Base-by-base conservation (phyloP, 345 rosid species). In the Eutrema heterophyllum region DNA sequence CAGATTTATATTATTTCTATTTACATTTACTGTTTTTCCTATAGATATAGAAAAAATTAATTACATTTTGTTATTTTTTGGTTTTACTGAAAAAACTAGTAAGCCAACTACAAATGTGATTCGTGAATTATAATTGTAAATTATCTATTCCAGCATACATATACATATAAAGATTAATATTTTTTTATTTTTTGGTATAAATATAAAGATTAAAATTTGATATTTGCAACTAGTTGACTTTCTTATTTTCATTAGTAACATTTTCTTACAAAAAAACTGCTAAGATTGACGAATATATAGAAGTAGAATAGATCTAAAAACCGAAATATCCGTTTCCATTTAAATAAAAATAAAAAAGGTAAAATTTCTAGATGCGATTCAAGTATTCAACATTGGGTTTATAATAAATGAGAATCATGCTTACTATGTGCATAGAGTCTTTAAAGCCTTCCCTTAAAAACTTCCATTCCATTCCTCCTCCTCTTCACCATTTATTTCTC, bases 351-450 rank as follows among this genome's bases (percentile, higher is more conserved):
- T n/a, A n/a, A n/a, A n/a, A n/a, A n/a, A n/a, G n/a, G n/a, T n/a
- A n/a, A n/a, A n/a, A n/a, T n/a, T n/a, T n/a, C 6, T 68, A 68
- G 64, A 68, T 68, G 74, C 64, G 70, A 68, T 51, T 51, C 70
- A 60, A 75, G 15, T 52, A 68, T 61, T 68, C 64, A 61, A 75
- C 50, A 41, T 43, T 43, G 5, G 43, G 35, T 60, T 24, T 33
- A 44, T 27, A 75, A 75, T 68, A 75, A 75, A 75, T 75, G 70
- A 75, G 79, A 75, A 75, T 75, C 79, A 75, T 75, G 79, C 79
- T 61, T 35, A 68, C 50, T 68, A 8, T 68, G 74, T 68, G 74
- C 79, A 41, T 61, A 0, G 9, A 68, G 63, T 32, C 69, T 75
- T 68, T 11, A 75, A 75, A 68, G 40, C 73, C 52, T 41, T 16